These are phyloP conservation scores for Ammopiptanthus mongolicus DNA, from an alignment of 306 rosid species.

Conservation along the genomic window DNA sequence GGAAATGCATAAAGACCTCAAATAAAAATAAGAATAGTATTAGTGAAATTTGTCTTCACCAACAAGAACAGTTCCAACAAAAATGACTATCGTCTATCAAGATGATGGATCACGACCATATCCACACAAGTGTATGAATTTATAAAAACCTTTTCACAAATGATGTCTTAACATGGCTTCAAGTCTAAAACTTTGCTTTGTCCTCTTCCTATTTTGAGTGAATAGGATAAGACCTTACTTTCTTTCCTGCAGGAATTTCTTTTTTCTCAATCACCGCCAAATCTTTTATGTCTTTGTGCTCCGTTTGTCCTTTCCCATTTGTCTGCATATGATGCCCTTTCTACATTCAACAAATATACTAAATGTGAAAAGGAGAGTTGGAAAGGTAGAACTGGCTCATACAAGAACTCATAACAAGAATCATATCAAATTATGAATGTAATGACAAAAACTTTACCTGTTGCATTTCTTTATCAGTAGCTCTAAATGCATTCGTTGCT, in stretches of 20 bases:
- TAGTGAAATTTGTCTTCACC: neutral
- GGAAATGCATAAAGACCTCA: neutral
- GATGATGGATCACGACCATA: neutral
- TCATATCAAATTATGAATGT: neutral
- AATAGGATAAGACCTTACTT: slow-evolving; percentile 18
- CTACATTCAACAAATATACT: neutral
- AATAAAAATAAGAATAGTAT: neutral
- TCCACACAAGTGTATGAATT: neutral
- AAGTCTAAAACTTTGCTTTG: neutral
- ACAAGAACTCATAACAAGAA: neutral
- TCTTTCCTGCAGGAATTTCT: slow-evolving; percentile 12
- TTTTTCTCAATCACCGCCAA: slow-evolving; percentile 26
- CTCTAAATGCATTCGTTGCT: slow-evolving; percentile 12
- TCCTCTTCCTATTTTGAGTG: neutral
- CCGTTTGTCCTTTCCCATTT: neutral
- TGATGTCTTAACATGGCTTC: neutral
- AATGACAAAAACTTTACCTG: slow-evolving; percentile 21
- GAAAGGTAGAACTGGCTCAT: neutral
- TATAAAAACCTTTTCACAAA: neutral
- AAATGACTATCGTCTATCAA: neutral
- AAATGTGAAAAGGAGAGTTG: neutral
- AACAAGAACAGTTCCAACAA: neutral
- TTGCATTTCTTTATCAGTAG: slow-evolving; percentile 12
- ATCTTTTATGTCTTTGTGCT: slow-evolving; percentile 14
- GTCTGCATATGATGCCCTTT: slow-evolving; percentile 19